Percentiles rank a stretch among this genome's conserved stretches.
These are phyloP conservation scores for Arabis hirsuta DNA, from an alignment of 345 rosid species.

Conservation along the genomic window DNA sequence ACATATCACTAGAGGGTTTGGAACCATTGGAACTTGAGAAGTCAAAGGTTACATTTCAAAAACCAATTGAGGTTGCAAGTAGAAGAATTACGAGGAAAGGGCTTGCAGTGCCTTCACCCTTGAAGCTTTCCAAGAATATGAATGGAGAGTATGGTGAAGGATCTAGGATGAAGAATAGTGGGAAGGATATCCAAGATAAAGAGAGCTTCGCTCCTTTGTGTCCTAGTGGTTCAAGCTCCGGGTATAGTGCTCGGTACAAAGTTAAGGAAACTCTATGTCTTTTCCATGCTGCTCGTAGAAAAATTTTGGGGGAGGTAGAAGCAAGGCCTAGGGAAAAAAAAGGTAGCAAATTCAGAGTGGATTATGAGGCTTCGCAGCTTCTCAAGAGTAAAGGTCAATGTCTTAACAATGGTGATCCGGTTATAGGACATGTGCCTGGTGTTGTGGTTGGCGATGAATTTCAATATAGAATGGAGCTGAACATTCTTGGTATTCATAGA, in stretches of 20 bases:
- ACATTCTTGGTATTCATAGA: constrained; percentile 73
- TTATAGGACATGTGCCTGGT: constrained; percentile 75
- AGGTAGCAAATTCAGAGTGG: constrained; percentile 50
- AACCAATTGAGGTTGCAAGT: constrained; percentile 30
- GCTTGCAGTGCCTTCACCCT: constrained; percentile 18
- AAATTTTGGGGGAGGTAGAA: constrained; percentile 70
- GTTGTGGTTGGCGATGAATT: constrained; percentile 87
- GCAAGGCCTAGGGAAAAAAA: constrained; percentile 44
- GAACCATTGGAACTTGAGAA: constrained; percentile 21
- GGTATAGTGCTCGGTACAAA: constrained; percentile 49
- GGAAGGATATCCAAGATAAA: constrained; percentile 23
- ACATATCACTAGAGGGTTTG: constrained; percentile 19
- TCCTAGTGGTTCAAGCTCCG: constrained; percentile 30
- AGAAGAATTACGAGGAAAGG: constrained; percentile 37
- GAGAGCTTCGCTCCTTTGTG: constrained; percentile 44
- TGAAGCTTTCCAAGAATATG: constrained; percentile 16
- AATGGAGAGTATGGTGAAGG: constrained; percentile 36
- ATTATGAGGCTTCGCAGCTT: constrained; percentile 53
- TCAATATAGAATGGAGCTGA: constrained; percentile 73
- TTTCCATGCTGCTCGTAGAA: constrained; percentile 62
- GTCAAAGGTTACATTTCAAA: constrained; percentile 22
- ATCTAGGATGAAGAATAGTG: constrained; percentile 22
- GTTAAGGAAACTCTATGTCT: constrained; percentile 73
- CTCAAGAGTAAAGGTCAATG: constrained; percentile 53
- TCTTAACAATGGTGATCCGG: constrained; percentile 47